Percentiles rank a stretch among this genome's conserved stretches.
Evolutionary conservation across 2,329 filamentous ascomycete species (phyloP).

Genomic region (Thermoascus crustaceus): DNA sequence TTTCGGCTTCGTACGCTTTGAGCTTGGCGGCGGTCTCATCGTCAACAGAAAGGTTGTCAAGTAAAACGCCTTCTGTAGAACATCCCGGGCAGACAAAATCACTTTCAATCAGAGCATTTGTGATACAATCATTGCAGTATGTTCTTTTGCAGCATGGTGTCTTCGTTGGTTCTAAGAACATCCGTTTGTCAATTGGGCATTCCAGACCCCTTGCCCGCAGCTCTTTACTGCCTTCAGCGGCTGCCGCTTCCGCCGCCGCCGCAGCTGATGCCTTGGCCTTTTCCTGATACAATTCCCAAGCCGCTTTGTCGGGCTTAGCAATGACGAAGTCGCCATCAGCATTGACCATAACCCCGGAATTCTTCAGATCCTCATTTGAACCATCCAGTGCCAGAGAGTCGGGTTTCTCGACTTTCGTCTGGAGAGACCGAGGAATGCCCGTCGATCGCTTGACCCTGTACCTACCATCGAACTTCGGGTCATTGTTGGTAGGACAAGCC

Average conservation of each 20-base stretch:
- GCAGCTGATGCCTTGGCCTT: slow-evolving; percentile 81
- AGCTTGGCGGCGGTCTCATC: slow-evolving; percentile 71
- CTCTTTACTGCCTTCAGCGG: slow-evolving; percentile 72
- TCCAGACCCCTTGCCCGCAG: slow-evolving; percentile 80
- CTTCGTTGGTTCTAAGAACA: slow-evolving; percentile 98
- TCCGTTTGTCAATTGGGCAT: slow-evolving; percentile 92
- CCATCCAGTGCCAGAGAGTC: slow-evolving; percentile 64
- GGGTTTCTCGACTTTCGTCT: slow-evolving; percentile 92
- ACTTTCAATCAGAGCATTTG: slow-evolving; percentile 95
- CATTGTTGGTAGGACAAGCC: slow-evolving; percentile 94
- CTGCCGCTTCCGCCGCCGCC: slow-evolving; percentile 70
- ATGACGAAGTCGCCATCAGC: slow-evolving; percentile 96
- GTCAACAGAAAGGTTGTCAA: slow-evolving; percentile 82
- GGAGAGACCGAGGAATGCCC: slow-evolving; percentile 88
- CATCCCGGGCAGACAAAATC: slow-evolving; percentile 94
- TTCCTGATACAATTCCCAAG: slow-evolving; percentile 95
- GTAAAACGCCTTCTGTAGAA: slow-evolving; percentile 79
- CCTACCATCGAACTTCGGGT: slow-evolving; percentile 89
- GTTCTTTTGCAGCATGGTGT: slow-evolving; percentile 97
- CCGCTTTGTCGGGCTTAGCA: slow-evolving; percentile 86
- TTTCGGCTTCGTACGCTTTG: slow-evolving; percentile 60
- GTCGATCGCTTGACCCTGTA: slow-evolving; percentile 93
- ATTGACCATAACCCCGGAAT: slow-evolving; percentile 93
- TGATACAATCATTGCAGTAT: slow-evolving; percentile 99
- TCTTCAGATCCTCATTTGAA: slow-evolving; percentile 69